A percentile compares a stretch with the other conserved stretches of the same genome.
phyloP scores from a whole-genome alignment of 1,284 basidiomycete species.

The Sanghuangporus sanghuang region DNA sequence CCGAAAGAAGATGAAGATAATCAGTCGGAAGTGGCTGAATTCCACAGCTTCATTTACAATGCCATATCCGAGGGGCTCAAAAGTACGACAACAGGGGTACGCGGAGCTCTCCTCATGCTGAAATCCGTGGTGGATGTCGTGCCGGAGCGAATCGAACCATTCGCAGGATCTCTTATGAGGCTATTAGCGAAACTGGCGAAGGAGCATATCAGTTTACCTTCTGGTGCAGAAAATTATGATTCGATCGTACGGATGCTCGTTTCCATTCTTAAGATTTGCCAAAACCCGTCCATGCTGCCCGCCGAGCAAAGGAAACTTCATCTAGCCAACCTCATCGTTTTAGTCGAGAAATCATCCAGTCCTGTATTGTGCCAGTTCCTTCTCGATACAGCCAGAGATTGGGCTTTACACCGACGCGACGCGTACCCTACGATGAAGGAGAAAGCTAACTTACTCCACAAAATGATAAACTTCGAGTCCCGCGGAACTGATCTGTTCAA shows the following conservation, averaged over 20 bases:
- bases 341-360: constrained; percentile 93
- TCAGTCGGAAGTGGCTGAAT: constrained; percentile 62
- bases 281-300: constrained; percentile 56
- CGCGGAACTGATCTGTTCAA: constrained; percentile 74
- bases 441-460: constrained; percentile 85
- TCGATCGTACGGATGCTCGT: constrained; percentile 57
- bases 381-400: constrained; percentile 83
- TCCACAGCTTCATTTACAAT: constrained; percentile 74
- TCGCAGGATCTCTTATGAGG: constrained; percentile 75
- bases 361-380: constrained; percentile 78
- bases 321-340: constrained; percentile 67
- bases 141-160: constrained; percentile 83
- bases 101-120: constrained; percentile 83
- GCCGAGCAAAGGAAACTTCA: constrained; percentile 73
- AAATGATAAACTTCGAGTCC: constrained; percentile 87
- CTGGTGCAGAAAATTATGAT: constrained; percentile 46
- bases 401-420: constrained; percentile 84
- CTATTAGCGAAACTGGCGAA: constrained; percentile 84
- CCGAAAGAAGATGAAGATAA: constrained; percentile 77
- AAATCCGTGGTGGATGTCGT: constrained; percentile 83
- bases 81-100: constrained; percentile 58
- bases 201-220: constrained; percentile 72
- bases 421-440: constrained; percentile 93
- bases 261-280: constrained; percentile 68
- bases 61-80: constrained; percentile 82